Evolutionary conservation across 2,329 filamentous ascomycete genomes (phyloP), one percentile per base, ranked within the genome.

Genomic region (Hypoxylon sp.): DNA sequence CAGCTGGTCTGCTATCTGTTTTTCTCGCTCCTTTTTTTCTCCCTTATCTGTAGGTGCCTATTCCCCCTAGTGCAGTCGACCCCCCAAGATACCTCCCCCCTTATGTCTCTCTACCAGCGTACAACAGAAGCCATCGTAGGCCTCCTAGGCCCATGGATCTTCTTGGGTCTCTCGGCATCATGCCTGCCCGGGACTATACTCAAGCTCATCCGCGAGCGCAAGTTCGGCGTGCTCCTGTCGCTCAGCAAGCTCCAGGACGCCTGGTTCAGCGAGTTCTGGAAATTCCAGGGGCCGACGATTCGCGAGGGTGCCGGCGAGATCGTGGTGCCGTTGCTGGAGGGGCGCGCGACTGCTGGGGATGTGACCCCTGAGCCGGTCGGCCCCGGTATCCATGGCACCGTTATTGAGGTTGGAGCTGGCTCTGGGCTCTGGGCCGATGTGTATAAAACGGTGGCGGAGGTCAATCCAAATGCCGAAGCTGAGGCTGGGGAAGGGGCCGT

Each of bases 241-340:
- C 80, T 78, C 1, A 74, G 78, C 1, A 75, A 74, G 21, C 79
- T 89, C 59, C 80, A 41, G 10, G 77, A 81, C 2, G 81, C 79
- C 68, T 90, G 89, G 86, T 92, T 91, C 78, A 83, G 83, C 57
- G 78, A 79, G 43, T 90, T 91, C 79, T 92, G 89, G 89, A 77
- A 80, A 75, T 60, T 80, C 83, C 59, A 82, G 48, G 88, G 88
- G 0, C 87, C 89, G 0, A 66, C 76, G 3, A 80, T 87, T 2
- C 84, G 85, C 63, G 67, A 77, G n/a, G 73, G 68, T 43, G 82
- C 79, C 17, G 80, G 79, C 36, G 73, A 72, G 0, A 77, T 77
- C 28, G 85, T 91, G 2, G 75, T 85, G 9, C 86, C 89, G 0
- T 79, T 90, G 1, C 81, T 90, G 1, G 81, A 86, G 63, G 86